These are phyloP conservation scores for Erigeron philadelphicus DNA, from an alignment of 140 eudicot species.

Conservation along the genomic window DNA sequence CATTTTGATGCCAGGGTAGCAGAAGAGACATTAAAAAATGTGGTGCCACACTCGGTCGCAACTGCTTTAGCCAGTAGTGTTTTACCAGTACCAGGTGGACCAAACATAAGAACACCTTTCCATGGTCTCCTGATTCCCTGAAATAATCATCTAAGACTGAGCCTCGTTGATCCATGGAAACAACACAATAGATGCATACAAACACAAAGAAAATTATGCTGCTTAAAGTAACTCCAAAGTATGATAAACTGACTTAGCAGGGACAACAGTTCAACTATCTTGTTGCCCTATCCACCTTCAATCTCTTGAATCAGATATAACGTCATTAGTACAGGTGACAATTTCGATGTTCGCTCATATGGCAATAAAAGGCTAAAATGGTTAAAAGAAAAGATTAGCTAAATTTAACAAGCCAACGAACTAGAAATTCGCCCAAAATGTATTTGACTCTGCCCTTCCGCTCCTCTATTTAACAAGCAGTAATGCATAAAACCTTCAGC, in stretches of 20 bases:
- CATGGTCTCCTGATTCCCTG: slow-evolving; percentile 99
- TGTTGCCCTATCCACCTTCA: neutral
- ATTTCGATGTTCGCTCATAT: neutral
- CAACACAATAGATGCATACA: neutral
- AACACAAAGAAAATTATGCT: neutral
- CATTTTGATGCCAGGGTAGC: slow-evolving; percentile 97
- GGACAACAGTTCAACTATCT: neutral
- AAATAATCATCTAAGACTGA: slow-evolving; percentile 9
- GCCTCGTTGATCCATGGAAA: slow-evolving; percentile 4
- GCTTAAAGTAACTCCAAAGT: slow-evolving; percentile 2
- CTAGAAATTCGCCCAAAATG: neutral
- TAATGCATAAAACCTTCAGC: neutral
- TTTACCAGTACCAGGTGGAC: slow-evolving; percentile 99
- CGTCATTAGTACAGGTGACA: neutral
- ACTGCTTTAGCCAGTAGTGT: slow-evolving; percentile 98
- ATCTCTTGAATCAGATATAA: neutral
- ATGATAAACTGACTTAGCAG: slow-evolving; percentile 1
- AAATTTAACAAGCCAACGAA: neutral
- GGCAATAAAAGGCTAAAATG: neutral
- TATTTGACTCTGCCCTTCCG: too few species aligned
- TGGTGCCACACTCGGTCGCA: slow-evolving; percentile 98
- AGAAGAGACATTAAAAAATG: slow-evolving; percentile 95
- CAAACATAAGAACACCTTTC: slow-evolving; percentile 99
- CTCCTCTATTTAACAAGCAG: neutral
- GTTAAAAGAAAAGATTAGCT: neutral